Conservation (phyloP, 148 eudicot genomes). For the Chenopodium album region DNA sequence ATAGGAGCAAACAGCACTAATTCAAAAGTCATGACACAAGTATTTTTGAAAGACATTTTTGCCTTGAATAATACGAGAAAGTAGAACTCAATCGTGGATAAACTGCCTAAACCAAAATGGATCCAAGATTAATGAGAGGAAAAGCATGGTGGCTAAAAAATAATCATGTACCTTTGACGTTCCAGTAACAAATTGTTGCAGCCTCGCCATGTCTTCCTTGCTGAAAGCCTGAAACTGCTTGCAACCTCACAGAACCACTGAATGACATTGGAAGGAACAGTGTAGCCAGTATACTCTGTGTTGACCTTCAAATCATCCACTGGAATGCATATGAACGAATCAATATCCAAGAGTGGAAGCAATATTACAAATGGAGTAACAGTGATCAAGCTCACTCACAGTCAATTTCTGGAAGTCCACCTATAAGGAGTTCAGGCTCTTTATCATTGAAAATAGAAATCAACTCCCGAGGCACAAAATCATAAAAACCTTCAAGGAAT, state of each 20-base stretch:
- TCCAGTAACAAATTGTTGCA: conserved; percentile 94
- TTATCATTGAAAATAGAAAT: conserved; percentile 91
- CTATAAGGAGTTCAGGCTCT: conserved; percentile 94
- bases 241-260: conserved; percentile 99
- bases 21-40: background rate
- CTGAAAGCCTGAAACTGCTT: conserved; percentile 45
- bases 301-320: conserved; percentile 98
- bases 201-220: conserved; percentile 95
- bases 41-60: too few relatives aligned
- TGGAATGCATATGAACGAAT: conserved; percentile 32
- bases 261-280: conserved; percentile 66
- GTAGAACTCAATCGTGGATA: background rate
- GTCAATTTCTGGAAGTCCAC: conserved; percentile 99
- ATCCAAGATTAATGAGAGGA: background rate
- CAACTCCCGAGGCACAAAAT: conserved; percentile 80
- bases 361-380: background rate
- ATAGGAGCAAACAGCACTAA: background rate
- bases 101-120: background rate
- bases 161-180: conserved; percentile 77
- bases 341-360: background rate
- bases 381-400: conserved; percentile 48
- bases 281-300: conserved; percentile 89
- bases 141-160: background rate
- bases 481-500: conserved; percentile 88
- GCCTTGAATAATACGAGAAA: background rate